Evolutionary conservation across 495 filamentous ascomycete genomes (phyloP).

Genomic region (Penicillium coprophilum): DNA sequence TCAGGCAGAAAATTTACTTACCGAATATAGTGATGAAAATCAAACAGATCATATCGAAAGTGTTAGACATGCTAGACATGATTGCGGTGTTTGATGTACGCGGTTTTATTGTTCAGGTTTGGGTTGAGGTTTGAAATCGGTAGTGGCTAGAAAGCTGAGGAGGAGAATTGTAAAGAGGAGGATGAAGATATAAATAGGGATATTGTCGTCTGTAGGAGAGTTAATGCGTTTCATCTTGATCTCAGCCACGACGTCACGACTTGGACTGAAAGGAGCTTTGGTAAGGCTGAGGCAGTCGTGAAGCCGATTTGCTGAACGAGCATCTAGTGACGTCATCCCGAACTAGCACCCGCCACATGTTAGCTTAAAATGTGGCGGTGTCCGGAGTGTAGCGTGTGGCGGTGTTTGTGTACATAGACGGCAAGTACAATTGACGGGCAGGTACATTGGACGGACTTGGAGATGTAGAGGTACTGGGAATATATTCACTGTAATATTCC

Average conservation of each 20-base stretch:
- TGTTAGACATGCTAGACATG: constrained; percentile 41
- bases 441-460: constrained; percentile 3
- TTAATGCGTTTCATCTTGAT: constrained; percentile 35
- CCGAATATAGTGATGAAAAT: constrained; percentile 61
- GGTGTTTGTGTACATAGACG: neutral
- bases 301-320: neutral
- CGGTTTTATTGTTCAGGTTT: neutral
- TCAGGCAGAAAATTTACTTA: constrained; percentile 31
- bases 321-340: constrained; percentile 4
- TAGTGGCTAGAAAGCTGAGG: constrained; percentile 34
- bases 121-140: constrained; percentile 19
- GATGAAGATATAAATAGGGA: constrained; percentile 37
- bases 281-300: constrained; percentile 12
- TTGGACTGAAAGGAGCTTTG: neutral
- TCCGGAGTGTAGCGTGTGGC: neutral
- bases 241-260: constrained; percentile 23
- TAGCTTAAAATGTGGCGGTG: constrained; percentile 3
- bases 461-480: constrained; percentile 10
- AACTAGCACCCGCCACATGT: constrained; percentile 2
- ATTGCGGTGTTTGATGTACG: constrained; percentile 11
- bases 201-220: constrained; percentile 27
- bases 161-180: constrained; percentile 31
- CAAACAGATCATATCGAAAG: too few relatives aligned
- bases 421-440: constrained; percentile 1
- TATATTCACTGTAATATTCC: constrained; percentile 5